These are phyloP conservation scores for Magnusiomyces suaveolens DNA, from an alignment of 1,139 yeast genomes.

Conservation along the genomic window DNA sequence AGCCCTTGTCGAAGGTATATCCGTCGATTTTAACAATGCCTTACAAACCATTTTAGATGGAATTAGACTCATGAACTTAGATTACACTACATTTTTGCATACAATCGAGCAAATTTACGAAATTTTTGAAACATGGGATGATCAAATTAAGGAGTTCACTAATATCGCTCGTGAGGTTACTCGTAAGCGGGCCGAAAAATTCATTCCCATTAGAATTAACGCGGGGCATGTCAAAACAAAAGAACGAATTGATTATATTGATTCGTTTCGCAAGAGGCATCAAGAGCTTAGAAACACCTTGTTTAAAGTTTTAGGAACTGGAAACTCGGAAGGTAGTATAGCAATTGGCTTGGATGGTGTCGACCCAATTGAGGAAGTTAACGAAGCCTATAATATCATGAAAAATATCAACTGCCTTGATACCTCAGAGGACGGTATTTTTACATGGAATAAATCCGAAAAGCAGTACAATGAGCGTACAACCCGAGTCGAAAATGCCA, in stretches of 20 bases:
- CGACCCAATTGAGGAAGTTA: conserved; percentile 33
- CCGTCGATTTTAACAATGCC: conserved; percentile 37
- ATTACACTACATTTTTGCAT: conserved; percentile 30
- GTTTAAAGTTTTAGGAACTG: conserved; percentile 28
- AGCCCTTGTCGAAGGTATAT: conserved; percentile 52
- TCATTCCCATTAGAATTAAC: conserved; percentile 52
- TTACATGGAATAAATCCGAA: conserved; percentile 37
- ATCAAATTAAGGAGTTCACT: conserved; percentile 45
- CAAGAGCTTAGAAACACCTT: conserved; percentile 39
- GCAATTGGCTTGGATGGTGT: conserved; percentile 22
- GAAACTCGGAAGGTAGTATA: conserved; percentile 21
- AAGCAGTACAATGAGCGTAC: conserved; percentile 37
- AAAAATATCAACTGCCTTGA: conserved; percentile 35
- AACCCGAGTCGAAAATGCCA: conserved; percentile 38
- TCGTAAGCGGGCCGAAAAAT: conserved; percentile 65
- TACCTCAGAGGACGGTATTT: conserved; percentile 31
- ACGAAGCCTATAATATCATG: conserved; percentile 37
- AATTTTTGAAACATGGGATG: conserved; percentile 42
- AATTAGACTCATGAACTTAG: conserved; percentile 33
- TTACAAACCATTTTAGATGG: conserved; percentile 25
- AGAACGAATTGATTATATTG: conserved; percentile 40
- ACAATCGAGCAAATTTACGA: conserved; percentile 24
- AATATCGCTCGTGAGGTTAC: conserved; percentile 61
- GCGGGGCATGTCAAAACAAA: conserved; percentile 40
- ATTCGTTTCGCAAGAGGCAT: conserved; percentile 45